These are phyloP conservation scores for Clavispora carvajalis DNA, from an alignment of 805 yeast species.

Conservation along the genomic window DNA sequence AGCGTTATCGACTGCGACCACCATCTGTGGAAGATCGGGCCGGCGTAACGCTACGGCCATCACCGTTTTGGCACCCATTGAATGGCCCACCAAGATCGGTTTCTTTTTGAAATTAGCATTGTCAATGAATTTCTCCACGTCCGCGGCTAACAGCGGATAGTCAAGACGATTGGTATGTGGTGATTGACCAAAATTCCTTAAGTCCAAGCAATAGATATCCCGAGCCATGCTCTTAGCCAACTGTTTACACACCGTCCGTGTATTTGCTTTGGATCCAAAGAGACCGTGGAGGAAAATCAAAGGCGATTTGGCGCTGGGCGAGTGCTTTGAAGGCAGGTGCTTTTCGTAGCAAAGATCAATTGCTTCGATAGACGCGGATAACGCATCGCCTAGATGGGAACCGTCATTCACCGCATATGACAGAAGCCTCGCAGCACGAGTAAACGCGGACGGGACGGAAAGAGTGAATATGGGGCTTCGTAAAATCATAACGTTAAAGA, in stretches of 20 bases:
- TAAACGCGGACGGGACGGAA: not conserved
- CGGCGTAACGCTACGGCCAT: slow-evolving; percentile 77
- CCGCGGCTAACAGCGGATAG: slow-evolving; percentile 78
- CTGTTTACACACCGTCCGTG: slow-evolving; percentile 68
- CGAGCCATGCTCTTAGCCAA: slow-evolving; percentile 44
- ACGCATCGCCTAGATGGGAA: slow-evolving; percentile 26
- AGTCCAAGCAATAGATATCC: slow-evolving; percentile 66
- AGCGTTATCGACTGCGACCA: slow-evolving; percentile 84
- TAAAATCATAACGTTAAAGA: not conserved
- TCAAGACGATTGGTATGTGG: slow-evolving; percentile 72
- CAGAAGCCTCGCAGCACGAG: not conserved
- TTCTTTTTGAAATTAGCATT: slow-evolving; percentile 31
- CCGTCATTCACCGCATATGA: slow-evolving; percentile 6
- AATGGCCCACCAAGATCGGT: slow-evolving; percentile 71
- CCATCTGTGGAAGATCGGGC: slow-evolving; percentile 54
- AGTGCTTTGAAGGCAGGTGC: slow-evolving; percentile 24
- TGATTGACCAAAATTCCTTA: slow-evolving; percentile 90
- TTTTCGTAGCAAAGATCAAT: slow-evolving; percentile 54
- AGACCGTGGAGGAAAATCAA: slow-evolving; percentile 81
- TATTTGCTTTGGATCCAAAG: slow-evolving; percentile 80
- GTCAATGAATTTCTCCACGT: slow-evolving; percentile 67
- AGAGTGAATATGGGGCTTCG: not conserved
- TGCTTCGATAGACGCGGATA: slow-evolving; percentile 36
- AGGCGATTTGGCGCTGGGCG: slow-evolving; percentile 44
- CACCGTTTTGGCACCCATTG: slow-evolving; percentile 92